A percentile compares a stretch with the other conserved stretches of the same genome.
These are phyloP conservation scores for Cryptococcus wingfieldii DNA, from an alignment of 1,284 basidiomycete species.

Conservation along the genomic window DNA sequence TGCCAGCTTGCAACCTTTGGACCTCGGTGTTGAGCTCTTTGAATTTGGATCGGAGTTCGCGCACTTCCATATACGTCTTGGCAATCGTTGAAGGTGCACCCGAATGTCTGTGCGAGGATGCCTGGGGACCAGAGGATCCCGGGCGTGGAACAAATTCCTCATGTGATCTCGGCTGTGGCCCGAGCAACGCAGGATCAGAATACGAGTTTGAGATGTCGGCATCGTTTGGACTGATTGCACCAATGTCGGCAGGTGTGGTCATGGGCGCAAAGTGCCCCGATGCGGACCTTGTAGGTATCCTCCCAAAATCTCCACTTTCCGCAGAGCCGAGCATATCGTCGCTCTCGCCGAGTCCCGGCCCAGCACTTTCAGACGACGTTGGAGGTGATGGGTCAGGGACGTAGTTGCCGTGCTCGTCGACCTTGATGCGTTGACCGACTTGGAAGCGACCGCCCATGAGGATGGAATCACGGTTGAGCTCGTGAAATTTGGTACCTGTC, in stretches of 20 bases:
- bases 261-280: too few species aligned
- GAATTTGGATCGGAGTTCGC: constrained; percentile 57
- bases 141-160: too few species aligned
- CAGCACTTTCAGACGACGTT: constrained; percentile 2
- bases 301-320: not conserved
- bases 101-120: constrained; percentile 4
- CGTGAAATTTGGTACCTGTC: constrained; percentile 64
- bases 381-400: constrained; percentile 26
- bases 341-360: not conserved
- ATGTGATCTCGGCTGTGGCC: too few species aligned
- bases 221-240: not conserved
- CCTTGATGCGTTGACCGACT: constrained; percentile 59
- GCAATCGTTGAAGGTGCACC: not conserved
- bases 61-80: constrained; percentile 59
- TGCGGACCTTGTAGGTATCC: not conserved
- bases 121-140: too few species aligned
- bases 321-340: not conserved
- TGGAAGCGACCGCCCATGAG: constrained; percentile 74
- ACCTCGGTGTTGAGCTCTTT: constrained; percentile 69
- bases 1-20: constrained; percentile 58
- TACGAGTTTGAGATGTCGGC: not conserved
- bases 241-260: too few species aligned
- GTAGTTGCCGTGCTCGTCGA: constrained; percentile 57
- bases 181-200: too few species aligned
- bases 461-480: constrained; percentile 60